Conservation (phyloP, 768 basidiomycete genomes). For the Peribolospora kevripleyi region DNA sequence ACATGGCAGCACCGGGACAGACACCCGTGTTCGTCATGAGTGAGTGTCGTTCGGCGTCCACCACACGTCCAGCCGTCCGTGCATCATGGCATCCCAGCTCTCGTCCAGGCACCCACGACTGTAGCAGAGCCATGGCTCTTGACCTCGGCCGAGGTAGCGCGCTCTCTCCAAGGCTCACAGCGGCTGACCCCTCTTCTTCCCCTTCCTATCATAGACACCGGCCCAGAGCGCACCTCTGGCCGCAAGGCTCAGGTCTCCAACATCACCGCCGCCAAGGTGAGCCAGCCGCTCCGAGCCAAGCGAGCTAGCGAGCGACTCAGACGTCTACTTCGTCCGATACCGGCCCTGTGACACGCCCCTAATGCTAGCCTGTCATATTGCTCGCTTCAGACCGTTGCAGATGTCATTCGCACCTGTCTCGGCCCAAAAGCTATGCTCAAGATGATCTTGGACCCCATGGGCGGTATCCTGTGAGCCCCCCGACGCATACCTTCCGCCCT, state of each 20-base stretch:
- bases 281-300: conserved; percentile 8
- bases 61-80: not conserved
- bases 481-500: not conserved
- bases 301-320: not conserved
- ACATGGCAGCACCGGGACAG: not conserved
- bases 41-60: conserved; percentile 7
- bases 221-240: conserved; percentile 78
- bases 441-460: conserved; percentile 93
- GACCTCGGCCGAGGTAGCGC: not conserved
- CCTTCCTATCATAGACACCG: conserved; percentile 37
- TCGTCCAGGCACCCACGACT: conserved; percentile 3
- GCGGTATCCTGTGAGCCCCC: conserved; percentile 58
- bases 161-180: not conserved
- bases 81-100: not conserved
- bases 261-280: conserved; percentile 84
- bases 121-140: conserved; percentile 1
- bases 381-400: conserved; percentile 57
- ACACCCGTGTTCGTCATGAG: conserved; percentile 19
- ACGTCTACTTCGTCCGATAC: not conserved
- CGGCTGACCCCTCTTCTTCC: not conserved
- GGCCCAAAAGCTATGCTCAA: conserved; percentile 97
- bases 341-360: not conserved
- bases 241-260: conserved; percentile 91
- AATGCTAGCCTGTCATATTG: not conserved
- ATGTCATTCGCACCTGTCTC: conserved; percentile 90